phyloP scores from a whole-genome alignment of 2,329 filamentous ascomycete genomes.

The Aureobasidium lini region DNA sequence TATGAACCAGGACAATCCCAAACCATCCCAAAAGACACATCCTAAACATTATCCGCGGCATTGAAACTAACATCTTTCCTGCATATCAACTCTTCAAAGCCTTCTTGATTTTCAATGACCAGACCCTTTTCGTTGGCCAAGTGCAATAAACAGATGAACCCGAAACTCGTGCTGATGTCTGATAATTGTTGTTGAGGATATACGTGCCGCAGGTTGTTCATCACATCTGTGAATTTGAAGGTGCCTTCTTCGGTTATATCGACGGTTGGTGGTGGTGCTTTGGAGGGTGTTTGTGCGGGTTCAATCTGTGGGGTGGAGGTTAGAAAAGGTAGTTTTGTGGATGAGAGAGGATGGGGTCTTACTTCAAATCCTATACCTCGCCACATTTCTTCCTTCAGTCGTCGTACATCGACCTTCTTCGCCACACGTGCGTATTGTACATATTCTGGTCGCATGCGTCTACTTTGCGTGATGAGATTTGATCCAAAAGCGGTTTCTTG shows the following conservation, averaged over 20 bases:
- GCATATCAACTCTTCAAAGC: conserved; percentile 43
- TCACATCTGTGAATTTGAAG: conserved; percentile 82
- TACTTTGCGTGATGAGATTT: conserved; percentile 55
- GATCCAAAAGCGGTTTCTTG: conserved; percentile 52
- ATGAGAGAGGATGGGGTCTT: background rate
- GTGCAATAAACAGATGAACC: conserved; percentile 89
- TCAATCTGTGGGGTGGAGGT: conserved; percentile 20
- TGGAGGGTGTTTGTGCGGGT: conserved; percentile 30
- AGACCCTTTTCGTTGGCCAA: conserved; percentile 89
- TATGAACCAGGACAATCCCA: background rate
- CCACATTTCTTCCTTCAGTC: conserved; percentile 60
- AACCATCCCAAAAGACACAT: background rate
- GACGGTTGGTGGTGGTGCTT: conserved; percentile 24
- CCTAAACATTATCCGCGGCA: conserved; percentile 19
- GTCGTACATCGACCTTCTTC: conserved; percentile 59
- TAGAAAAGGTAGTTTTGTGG: background rate
- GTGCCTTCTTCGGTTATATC: conserved; percentile 41
- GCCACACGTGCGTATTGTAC: conserved; percentile 58
- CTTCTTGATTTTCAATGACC: conserved; percentile 58
- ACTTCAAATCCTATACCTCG: conserved; percentile 49
- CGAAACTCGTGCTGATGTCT: conserved; percentile 87
- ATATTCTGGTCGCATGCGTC: conserved; percentile 55
- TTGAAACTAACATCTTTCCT: conserved; percentile 39
- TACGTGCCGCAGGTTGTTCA: conserved; percentile 78
- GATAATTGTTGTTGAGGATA: conserved; percentile 81